Percentiles rank a stretch among this genome's conserved stretches.
phyloP scores from a whole-genome alignment of 2,329 filamentous ascomycete genomes.

The Pochonia chlamydosporia region DNA sequence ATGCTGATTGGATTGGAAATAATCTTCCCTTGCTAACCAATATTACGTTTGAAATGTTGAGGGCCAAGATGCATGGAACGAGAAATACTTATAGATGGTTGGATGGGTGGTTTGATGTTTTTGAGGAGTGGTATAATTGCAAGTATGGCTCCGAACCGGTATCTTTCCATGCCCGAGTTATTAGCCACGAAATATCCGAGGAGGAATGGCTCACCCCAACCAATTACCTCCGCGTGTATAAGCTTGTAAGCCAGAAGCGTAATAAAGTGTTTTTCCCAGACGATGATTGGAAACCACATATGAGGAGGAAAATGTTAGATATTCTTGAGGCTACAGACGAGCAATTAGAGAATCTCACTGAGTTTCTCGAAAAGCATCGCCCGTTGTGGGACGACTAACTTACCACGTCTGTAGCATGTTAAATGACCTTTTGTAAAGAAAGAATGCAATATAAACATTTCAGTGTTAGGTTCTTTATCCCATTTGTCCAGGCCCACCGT shows the following conservation, averaged over 20 bases:
- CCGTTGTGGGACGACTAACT: neutral
- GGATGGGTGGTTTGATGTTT: neutral
- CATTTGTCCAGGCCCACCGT: too few relatives aligned
- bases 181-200: neutral
- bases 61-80: too few relatives aligned
- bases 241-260: neutral
- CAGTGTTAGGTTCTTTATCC: too few relatives aligned
- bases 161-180: neutral
- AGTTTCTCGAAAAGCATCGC: slow-evolving; percentile 1
- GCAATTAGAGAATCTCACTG: slow-evolving; percentile 1
- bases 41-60: neutral
- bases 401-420: too few relatives aligned
- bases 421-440: too few relatives aligned
- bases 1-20: neutral
- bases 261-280: neutral
- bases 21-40: neutral
- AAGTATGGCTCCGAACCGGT: neutral
- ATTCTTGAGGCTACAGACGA: neutral
- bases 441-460: too few relatives aligned
- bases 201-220: neutral
- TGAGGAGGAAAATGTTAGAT: neutral
- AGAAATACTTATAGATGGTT: too few relatives aligned
- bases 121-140: slow-evolving; percentile 2
- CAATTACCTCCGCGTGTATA: slow-evolving; percentile 1
- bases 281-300: neutral